Percentiles rank a stretch among this genome's conserved stretches.
Conservation (phyloP, 1,284 basidiomycete species). For the Cutaneotrichosporon mucoides region DNA sequence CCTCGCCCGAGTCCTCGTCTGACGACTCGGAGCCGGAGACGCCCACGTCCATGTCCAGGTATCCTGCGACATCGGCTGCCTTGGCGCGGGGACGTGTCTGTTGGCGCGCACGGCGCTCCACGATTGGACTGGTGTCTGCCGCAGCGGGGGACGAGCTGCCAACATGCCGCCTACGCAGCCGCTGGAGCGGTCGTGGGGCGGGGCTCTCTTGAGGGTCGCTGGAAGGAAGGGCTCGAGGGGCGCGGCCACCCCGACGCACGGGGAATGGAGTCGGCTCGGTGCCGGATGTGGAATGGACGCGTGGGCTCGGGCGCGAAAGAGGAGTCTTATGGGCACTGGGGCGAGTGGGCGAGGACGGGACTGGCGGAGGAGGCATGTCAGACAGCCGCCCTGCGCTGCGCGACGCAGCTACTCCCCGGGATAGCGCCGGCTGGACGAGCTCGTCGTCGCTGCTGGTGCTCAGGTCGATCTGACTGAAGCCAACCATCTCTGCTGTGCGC, state of each 20-base stretch:
- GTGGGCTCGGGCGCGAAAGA: background rate
- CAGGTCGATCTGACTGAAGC: slow-evolving; percentile 44
- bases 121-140: background rate
- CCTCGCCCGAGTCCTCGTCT: slow-evolving; percentile 42
- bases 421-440: background rate
- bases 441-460: slow-evolving; percentile 14
- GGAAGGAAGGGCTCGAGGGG: background rate
- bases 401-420: background rate
- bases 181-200: slow-evolving; percentile 5
- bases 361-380: slow-evolving; percentile 13
- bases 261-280: slow-evolving; percentile 10
- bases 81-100: no score
- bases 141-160: background rate
- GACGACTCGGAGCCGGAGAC: slow-evolving; percentile 36
- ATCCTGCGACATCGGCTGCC: background rate
- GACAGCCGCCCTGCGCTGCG: background rate
- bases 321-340: slow-evolving; percentile 3
- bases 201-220: slow-evolving; percentile 8
- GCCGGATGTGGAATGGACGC: background rate
- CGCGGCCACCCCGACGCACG: background rate
- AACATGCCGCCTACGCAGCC: slow-evolving; percentile 7
- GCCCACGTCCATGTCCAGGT: slow-evolving; percentile 34
- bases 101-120: background rate
- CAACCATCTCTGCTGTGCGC: slow-evolving; percentile 35
- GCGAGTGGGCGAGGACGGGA: slow-evolving; percentile 2